Base-by-base conservation (phyloP, 108 stramenopile species). In the Cylindrotheca fusiformis region DNA sequence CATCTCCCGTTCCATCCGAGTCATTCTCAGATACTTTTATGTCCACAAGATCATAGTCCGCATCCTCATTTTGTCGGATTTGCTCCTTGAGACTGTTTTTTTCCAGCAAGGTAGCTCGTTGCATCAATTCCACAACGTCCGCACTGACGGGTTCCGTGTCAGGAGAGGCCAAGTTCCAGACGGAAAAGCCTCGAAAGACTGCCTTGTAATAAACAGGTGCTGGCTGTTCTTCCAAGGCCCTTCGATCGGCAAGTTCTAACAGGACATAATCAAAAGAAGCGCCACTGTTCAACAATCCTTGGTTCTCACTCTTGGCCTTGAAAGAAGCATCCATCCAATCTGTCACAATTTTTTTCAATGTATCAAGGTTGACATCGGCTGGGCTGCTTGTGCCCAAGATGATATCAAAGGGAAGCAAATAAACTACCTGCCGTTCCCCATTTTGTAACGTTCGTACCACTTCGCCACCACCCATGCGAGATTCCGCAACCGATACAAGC, bases 251-350 rank as follows among this genome's bases (percentile, higher is more conserved):
- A 14, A 59, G 18, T 52, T 72, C 71, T 44, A 75, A 49, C 12
- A 48, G 47, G 21, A 68, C 29, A 48, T 49, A 52, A 49, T 75
- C 62, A 68, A 75, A 68, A 20, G 62, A 59, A 19, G 63, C 63
- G 31, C 8, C 26, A 54, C 55, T 65, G 57, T 51, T 51, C 0
- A 58, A 17, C 46, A 71, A 51, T 0, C 26, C 32, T 48, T 60
- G 18, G 23, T 55, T 48, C 5, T 20, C 46, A 1, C 48, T 24
- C 22, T 65, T 70, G 44, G 50, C 41, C n/a, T 23, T 17, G 49
- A 75, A 75, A 21, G 70, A 67, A 2, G 61, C 70, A 24, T 27
- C 58, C 79, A 80, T 71, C 70, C 73, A 80, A 29, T 71, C 65
- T 0, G 64, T 65, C 0, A 80, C 69, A 52, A 71, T 68, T 24